Conservation (phyloP, 106 monocot genomes). For the Dendrobium officinale region DNA sequence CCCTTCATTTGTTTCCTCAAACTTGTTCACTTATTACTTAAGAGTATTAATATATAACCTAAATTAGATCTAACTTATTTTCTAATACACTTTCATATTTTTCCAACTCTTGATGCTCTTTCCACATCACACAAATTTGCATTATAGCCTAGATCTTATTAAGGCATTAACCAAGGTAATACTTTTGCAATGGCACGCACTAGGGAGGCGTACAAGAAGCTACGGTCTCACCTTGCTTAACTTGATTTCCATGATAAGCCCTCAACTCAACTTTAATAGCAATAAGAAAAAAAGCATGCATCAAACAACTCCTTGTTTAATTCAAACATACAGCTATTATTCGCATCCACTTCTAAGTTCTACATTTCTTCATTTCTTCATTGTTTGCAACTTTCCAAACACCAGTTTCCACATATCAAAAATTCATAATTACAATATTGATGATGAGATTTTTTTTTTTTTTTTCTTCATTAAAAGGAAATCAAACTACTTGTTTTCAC, state of each 20-base stretch:
- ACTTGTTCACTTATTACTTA: neutral
- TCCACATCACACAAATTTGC: too few species aligned
- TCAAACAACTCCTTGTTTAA: too few species aligned
- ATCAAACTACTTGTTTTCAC: too few species aligned
- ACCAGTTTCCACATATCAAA: too few species aligned
- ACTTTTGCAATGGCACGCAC: too few species aligned
- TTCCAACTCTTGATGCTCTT: too few species aligned
- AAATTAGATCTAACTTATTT: neutral
- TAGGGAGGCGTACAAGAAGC: neutral
- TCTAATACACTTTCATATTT: neutral
- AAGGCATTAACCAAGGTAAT: too few species aligned
- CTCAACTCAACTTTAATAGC: neutral
- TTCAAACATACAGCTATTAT: neutral
- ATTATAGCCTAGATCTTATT: too few species aligned
- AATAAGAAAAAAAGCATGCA: neutral
- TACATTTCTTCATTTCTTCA: neutral
- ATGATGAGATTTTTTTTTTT: too few species aligned
- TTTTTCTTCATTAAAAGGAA: too few species aligned
- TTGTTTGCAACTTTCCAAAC: neutral
- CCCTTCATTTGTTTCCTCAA: neutral
- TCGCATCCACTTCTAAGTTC: neutral
- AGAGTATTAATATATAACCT: neutral
- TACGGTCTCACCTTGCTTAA: neutral
- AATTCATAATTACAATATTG: too few species aligned
- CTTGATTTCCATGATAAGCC: neutral